Evolutionary conservation across 768 basidiomycete genomes (phyloP), one percentile per base, ranked within the genome.

Genomic region (Trametes elegans): DNA sequence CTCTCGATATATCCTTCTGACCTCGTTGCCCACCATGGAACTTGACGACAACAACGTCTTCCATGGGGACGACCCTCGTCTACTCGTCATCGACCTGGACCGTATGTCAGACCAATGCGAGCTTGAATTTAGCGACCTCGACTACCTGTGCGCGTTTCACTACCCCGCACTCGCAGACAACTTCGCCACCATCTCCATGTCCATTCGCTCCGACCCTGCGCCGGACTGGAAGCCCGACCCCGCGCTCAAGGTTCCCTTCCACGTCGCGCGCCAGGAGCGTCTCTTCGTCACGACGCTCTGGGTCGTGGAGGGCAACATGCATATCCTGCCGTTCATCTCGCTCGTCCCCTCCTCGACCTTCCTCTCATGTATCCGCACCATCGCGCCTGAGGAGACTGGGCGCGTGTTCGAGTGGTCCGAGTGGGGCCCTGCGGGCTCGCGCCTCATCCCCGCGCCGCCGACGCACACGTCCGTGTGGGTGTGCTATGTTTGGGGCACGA

Each of bases 161-260:
- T 79, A 73, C 58, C 82, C 83, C 3, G 38, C 58, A 3, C 65
- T 79, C 28, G 52, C 58, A 13, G 53, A 62, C 1, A 60, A 49
- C 55, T 66, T 70, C 14, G 63, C 52, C 19, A 60, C 71, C 9
- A 50, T 72, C 46, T 65, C 63, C 29, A 68, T 82, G 41, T 67
- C 73, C 35, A 71, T 85, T 23, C 81, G 79, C 32, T 77, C 79
- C 26, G 82, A 84, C 63, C 81, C 83, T 23, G 68, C 77, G n/a
- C 76, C 79, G 5, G 61, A 62, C 31, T 82, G 78, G 75, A 58
- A 58, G 18, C 76, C 76, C 35, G 62, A 68, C 49, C 43, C 64
- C 19, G 62, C 67, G 13, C 60, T 66, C 14, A 56, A 60, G 31
- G 72, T 74, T n/a, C 82, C 83, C 1, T 85, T 84, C 66, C 71